Conservation (phyloP, 1,139 yeast genomes). For the Suhomyces maxii region DNA sequence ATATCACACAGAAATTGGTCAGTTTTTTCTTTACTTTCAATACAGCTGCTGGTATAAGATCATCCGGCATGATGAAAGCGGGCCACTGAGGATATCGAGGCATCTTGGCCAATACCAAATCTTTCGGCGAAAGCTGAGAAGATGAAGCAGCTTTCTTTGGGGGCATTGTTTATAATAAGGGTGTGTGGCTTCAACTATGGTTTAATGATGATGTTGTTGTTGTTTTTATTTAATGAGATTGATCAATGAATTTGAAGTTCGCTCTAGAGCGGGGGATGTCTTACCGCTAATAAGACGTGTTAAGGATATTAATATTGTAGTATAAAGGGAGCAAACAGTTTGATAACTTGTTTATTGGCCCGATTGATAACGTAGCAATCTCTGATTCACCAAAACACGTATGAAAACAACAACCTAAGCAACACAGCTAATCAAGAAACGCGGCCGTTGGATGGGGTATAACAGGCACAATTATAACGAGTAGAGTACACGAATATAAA, state of each 20-base stretch:
- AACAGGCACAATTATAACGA: neutral
- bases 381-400: conserved; percentile 6
- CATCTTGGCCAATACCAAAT: conserved; percentile 49
- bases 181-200: too few relatives aligned
- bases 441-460: neutral
- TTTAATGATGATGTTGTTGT: too few relatives aligned
- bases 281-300: neutral
- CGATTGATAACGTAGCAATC: conserved; percentile 7
- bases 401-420: neutral
- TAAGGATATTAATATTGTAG: neutral
- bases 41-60: conserved; percentile 41
- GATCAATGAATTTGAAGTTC: neutral
- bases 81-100: conserved; percentile 53
- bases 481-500: neutral
- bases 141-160: conserved; percentile 23
- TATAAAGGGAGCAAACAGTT: neutral
- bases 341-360: neutral
- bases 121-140: conserved; percentile 30
- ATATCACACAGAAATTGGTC: conserved; percentile 44
- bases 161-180: conserved; percentile 20
- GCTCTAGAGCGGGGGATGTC: neutral
- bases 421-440: neutral
- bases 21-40: conserved; percentile 39
- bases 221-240: too few relatives aligned
- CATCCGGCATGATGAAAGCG: conserved; percentile 46